phyloP scores from a whole-genome alignment of 352 stramenopile species.

The Phytophthora pisi region DNA sequence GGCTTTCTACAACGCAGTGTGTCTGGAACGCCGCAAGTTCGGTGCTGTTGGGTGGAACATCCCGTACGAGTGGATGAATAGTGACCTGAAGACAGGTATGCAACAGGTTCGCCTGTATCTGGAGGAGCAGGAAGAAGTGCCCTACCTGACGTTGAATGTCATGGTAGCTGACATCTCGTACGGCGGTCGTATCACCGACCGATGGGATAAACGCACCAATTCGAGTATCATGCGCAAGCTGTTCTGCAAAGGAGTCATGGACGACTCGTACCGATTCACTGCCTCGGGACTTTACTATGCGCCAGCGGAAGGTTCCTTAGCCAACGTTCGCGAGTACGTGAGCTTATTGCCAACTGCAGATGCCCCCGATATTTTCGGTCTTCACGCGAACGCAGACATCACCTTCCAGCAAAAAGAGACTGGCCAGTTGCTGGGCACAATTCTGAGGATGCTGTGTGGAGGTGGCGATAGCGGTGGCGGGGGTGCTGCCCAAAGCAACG shows the following conservation, averaged over 20 bases:
- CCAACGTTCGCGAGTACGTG: constrained; percentile 84
- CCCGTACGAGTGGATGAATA: constrained; percentile 97
- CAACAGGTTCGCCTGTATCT: constrained; percentile 93
- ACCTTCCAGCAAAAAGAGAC: constrained; percentile 95
- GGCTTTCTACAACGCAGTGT: constrained; percentile 96
- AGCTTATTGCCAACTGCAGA: constrained; percentile 81
- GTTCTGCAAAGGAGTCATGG: constrained; percentile 86
- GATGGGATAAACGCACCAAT: constrained; percentile 95
- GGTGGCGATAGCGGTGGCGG: constrained; percentile 50
- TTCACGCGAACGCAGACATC: constrained; percentile 95
- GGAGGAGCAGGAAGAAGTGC: constrained; percentile 93
- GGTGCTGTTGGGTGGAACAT: constrained; percentile 96
- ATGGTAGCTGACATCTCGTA: constrained; percentile 96
- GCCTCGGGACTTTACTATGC: constrained; percentile 80
- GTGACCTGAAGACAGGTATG: constrained; percentile 94
- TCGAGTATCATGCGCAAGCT: constrained; percentile 94
- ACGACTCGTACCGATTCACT: constrained; percentile 90
- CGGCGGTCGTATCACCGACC: constrained; percentile 94
- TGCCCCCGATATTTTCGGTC: constrained; percentile 90
- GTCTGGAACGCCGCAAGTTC: constrained; percentile 94
- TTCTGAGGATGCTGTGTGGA: constrained; percentile 79
- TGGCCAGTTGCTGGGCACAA: constrained; percentile 68
- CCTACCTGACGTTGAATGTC: constrained; percentile 94
- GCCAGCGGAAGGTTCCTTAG: constrained; percentile 63
- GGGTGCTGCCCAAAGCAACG: constrained; percentile 57